phyloP scores from a whole-genome alignment of 768 basidiomycete genomes.

The Strobilomyces echinocephalus region DNA sequence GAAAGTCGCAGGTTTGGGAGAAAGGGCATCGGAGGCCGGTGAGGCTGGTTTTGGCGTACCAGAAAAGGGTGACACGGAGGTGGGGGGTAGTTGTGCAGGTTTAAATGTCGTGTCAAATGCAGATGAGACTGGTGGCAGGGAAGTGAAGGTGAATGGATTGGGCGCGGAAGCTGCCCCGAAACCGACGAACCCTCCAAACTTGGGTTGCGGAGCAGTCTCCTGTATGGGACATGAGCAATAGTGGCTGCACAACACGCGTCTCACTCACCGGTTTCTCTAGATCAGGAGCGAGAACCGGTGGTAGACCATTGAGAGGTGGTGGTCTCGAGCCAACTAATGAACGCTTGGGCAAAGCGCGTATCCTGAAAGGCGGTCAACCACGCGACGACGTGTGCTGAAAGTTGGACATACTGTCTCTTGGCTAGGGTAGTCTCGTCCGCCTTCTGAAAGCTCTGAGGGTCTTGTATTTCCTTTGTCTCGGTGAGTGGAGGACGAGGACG shows the following conservation, averaged over 20 bases:
- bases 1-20: constrained; percentile 15
- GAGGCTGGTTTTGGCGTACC: neutral
- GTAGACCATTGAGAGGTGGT: constrained; percentile 20
- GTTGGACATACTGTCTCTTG: constrained; percentile 48
- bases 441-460: constrained; percentile 47
- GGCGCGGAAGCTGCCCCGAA: constrained; percentile 39
- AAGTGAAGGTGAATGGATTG: constrained; percentile 38
- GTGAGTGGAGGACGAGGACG: constrained; percentile 3
- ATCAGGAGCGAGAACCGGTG: constrained; percentile 24
- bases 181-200: constrained; percentile 49
- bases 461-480: constrained; percentile 36
- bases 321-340: constrained; percentile 22
- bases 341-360: constrained; percentile 60
- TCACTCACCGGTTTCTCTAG: constrained; percentile 24
- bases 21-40: constrained; percentile 27
- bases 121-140: constrained; percentile 21
- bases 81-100: constrained; percentile 11
- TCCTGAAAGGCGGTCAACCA: constrained; percentile 39
- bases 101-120: constrained; percentile 7
- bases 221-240: constrained; percentile 15
- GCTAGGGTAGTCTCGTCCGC: constrained; percentile 57
- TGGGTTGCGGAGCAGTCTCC: constrained; percentile 34
- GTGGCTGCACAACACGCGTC: constrained; percentile 11
- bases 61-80: constrained; percentile 19
- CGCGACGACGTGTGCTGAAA: neutral